These are phyloP conservation scores for Priceomyces melissophilus DNA, from an alignment of 805 yeast species.

Conservation along the genomic window DNA sequence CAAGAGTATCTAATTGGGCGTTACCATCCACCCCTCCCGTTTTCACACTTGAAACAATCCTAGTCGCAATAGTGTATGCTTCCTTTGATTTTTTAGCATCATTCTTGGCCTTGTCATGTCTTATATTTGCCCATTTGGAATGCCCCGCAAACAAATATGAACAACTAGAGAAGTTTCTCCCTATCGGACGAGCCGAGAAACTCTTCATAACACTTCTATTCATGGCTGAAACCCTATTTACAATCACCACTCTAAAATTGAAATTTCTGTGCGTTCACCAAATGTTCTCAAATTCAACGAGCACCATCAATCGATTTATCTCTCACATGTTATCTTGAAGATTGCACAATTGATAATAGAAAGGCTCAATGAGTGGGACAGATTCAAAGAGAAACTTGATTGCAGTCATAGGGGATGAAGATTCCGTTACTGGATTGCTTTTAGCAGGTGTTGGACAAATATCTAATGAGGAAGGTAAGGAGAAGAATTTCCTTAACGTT, in stretches of 20 bases:
- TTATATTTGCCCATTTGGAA: constrained; percentile 92
- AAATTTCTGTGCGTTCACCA: constrained; percentile 5
- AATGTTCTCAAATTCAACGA: background rate
- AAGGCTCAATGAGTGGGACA: background rate
- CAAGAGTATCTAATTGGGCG: constrained; percentile 62
- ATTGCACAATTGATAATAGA: background rate
- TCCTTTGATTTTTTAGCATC: constrained; percentile 74
- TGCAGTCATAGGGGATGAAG: constrained; percentile 97
- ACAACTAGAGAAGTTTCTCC: constrained; percentile 12
- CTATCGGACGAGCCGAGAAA: background rate
- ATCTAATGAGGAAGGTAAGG: constrained; percentile 53
- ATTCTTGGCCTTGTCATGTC: constrained; percentile 90
- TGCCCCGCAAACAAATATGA: constrained; percentile 62
- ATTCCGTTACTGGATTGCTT: constrained; percentile 91
- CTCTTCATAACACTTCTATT: constrained; percentile 41
- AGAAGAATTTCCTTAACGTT: constrained; percentile 81
- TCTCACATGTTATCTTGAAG: background rate
- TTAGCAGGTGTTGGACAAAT: constrained; percentile 95
- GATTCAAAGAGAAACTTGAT: constrained; percentile 70
- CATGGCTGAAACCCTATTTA: constrained; percentile 36
- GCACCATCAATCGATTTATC: background rate
- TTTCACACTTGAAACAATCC: constrained; percentile 73
- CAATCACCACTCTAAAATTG: background rate
- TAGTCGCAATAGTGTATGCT: constrained; percentile 67
- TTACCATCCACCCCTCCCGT: constrained; percentile 66